Base-by-base conservation (phyloP, 2,329 filamentous ascomycete species). In the Lasiodiplodia citricola region DNA sequence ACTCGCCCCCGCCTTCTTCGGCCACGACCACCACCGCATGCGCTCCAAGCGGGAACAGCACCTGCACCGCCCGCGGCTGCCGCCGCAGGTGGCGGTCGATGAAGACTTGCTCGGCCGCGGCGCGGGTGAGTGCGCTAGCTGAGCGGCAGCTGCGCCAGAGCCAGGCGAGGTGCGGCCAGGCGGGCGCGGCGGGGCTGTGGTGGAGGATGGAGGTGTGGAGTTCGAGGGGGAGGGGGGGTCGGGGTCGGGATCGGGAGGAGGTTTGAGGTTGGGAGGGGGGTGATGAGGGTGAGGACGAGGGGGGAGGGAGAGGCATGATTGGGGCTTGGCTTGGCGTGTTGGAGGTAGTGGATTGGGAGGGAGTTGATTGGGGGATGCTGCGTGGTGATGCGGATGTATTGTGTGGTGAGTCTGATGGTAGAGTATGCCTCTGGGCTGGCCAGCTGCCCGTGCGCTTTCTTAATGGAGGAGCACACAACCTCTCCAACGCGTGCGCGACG, bases 41-140 rank as follows among this genome's bases (percentile, higher is more conserved):
- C 14, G 11, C 41, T 1, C 58, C 58, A 23, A 62, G 28, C 41
- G 58, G 41, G 16, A 62, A 37, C 16, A n/a, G 8, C 23, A 62
- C 41, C 2, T n/a, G 18, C 7, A 47, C 44, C 1, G 44, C 44
- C 8, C 23, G 13, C 16, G 41, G 28, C 21, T 23, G 23, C 11
- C 35, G 41, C 10, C 28, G 25, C 10, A 62, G 41, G 28, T 62
- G 58, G 8, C 58, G 58, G 14, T 35, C 41, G 16, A 35, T 41
- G 41, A 35, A 50, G 25, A 51, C 58, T 18, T n/a, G 58, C 41
- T 62, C 58, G 38, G 58, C 58, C 16, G 58, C 58, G 41, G 58
- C 58, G 41, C 58, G 58, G 8, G 35, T 3, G 21, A 37, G 58
- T 4, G 16, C 4, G 23, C 11, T 5, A 10, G 58, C 23, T 8